These are phyloP conservation scores for Trichoderma cornu-damae DNA, from an alignment of 2,329 filamentous ascomycete species.

Conservation along the genomic window DNA sequence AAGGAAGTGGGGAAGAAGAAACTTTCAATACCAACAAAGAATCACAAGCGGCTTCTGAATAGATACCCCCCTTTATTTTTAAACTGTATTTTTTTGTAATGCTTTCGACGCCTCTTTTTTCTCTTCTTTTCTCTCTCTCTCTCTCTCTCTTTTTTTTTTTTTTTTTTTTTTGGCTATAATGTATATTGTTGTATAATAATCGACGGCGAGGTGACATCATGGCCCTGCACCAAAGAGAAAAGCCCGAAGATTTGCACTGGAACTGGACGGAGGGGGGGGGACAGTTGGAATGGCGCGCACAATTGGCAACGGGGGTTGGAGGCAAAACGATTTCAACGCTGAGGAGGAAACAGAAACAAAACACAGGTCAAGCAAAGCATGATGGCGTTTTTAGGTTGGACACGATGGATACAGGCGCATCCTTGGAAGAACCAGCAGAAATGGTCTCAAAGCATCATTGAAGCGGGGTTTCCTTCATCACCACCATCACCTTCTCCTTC, in stretches of 20 bases:
- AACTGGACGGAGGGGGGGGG: background rate
- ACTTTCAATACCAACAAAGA: background rate
- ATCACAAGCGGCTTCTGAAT: background rate
- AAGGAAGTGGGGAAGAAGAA: background rate
- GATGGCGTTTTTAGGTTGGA: constrained; percentile 18
- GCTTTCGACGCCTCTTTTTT: constrained; percentile 3
- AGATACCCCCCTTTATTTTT: background rate
- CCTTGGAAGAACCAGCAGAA: constrained; percentile 10
- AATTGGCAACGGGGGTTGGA: constrained; percentile 11
- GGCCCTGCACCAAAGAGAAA: constrained; percentile 2
- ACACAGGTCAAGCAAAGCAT: constrained; percentile 8
- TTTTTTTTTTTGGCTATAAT: constrained; percentile 23
- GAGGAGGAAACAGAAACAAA: constrained; percentile 13
- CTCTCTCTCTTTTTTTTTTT: too few relatives aligned
- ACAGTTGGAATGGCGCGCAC: constrained; percentile 7
- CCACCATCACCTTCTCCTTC: too few relatives aligned
- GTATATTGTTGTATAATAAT: constrained; percentile 24
- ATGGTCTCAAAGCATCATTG: constrained; percentile 6
- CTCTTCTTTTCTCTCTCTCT: too few relatives aligned
- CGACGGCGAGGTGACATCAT: constrained; percentile 1
- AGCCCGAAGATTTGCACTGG: background rate
- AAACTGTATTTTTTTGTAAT: constrained; percentile 1
- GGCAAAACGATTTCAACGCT: constrained; percentile 12
- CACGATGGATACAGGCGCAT: constrained; percentile 18
- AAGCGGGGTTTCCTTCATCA: background rate